Conservation (phyloP, 2,329 filamentous ascomycete species). For the Ceratocystis cacaofunesta region DNA sequence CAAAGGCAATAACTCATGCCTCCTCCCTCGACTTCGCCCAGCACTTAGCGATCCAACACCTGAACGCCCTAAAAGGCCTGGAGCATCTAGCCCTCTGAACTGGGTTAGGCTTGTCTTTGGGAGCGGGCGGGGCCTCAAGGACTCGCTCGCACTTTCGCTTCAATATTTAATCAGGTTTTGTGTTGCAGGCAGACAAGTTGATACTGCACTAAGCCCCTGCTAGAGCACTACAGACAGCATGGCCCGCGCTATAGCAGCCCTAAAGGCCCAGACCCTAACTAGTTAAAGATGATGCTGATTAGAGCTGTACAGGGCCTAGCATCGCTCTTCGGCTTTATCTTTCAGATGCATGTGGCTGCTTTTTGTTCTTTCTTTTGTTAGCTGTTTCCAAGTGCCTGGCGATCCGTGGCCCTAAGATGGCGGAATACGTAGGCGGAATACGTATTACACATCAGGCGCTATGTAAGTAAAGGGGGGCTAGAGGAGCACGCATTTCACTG, state of each 20-base stretch:
- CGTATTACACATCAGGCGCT: not conserved
- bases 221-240: too few species aligned
- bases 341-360: not conserved
- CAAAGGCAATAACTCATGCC: not conserved
- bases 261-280: not conserved
- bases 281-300: not conserved
- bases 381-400: not conserved
- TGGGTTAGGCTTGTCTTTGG: not conserved
- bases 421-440: conserved; percentile 3
- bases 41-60: not conserved
- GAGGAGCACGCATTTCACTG: too few species aligned
- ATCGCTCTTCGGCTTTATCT: conserved; percentile 5
- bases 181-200: too few species aligned
- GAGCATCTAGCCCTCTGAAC: not conserved
- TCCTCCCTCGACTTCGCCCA: not conserved
- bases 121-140: not conserved
- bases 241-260: not conserved
- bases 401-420: conserved; percentile 1
- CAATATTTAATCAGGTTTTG: too few species aligned
- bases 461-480: not conserved
- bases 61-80: conserved; percentile 1
- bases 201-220: too few species aligned
- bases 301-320: not conserved
- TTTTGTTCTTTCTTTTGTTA: not conserved
- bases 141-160: not conserved